Evolutionary conservation across 345 rosid genomes (phyloP), one percentile per base, ranked within the genome.

Genomic region (Psidium friedrichsthalianum): DNA sequence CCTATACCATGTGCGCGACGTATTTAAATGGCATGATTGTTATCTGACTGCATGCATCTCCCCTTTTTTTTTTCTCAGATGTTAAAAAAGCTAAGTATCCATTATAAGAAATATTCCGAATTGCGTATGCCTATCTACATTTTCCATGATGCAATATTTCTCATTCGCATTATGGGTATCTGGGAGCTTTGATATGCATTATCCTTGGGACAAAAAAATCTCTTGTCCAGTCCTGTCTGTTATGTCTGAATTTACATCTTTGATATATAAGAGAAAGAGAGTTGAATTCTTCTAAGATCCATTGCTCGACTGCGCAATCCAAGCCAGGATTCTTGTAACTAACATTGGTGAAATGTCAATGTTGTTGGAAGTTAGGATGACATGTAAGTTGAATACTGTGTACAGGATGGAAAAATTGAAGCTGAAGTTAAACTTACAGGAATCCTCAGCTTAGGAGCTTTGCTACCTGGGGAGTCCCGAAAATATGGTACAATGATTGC

Each of bases 401-500:
- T 83, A 86, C 93, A 96, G 99, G 98, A 96, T 89, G 99, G 97
- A 81, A 96, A 93, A 90, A 95, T 96, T 82, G 98, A 95, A 92
- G 96, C 98, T 86, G 98, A 96, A 89, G 96, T 96, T 84, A 96
- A 95, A 87, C 95, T 95, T 61, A 96, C 99, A 11, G 96, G 99
- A 74, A 93, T 96, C 84, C 98, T 96, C 82, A 96, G 98, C 92
- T 91, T 96, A 88, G 99, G 99, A 87, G 96, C 99, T 51, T 83
- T 96, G 89, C 96, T 92, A 86, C 99, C 95, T 86, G 99, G 98
- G 87, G 98, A 96, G 90, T 89, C 88, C 40, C 91, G 98, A 88
- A 96, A 94, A 87, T 96, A 96, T 83, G 98, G 99, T 59, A 96
- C 97, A 86, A 93, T 91, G 86, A 96, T 96, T 69, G 99, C 99